Evolutionary conservation across 2,329 filamentous ascomycete species (phyloP), one percentile per base, ranked within the genome.

Genomic region (Alternaria hordeiaustralica): DNA sequence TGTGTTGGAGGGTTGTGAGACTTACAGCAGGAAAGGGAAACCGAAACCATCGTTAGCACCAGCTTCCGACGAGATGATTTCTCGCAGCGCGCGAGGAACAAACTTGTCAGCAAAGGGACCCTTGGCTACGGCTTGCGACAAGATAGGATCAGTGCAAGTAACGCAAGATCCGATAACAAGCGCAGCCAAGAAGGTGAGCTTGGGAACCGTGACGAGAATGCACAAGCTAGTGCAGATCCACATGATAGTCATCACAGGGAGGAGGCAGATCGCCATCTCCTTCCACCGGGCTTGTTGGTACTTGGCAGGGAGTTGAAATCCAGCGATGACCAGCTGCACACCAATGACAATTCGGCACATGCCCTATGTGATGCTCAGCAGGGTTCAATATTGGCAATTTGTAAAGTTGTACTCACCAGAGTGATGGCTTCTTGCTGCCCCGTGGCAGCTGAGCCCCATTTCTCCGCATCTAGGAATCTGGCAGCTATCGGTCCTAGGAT

Each of bases 21-120:
- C 50, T 53, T 36, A 53, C 15, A 74, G 84, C 5, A 90, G 80
- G 57, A 89, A 89, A 0, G 87, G 87, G 50, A 89, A 89, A 0
- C 86, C 87, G 44, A 90, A 87, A 0, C 88, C 87, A 65, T 90
- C 88, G 65, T 89, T 89, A 3, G 85, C 84, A 7, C 88, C 88
- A 4, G 87, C 87, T 65, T 90, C 88, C 1, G 87, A 83, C 0
- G 87, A 89, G 20, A 90, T 89, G 60, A 89, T 86, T 66, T 89
- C 87, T 26, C 87, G 83, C 5, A 90, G 79, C 4, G 84, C 81
- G 2, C 87, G 83, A 10, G 84, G 81, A 3, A 90, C 87, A 61
- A 85, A 89, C 63, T 88, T 88, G 69, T 90, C 87, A 0, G 88
- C 83, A 67, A 90, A 89, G 0, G 87, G 85, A 0, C 87, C 87